Evolutionary conservation across 345 rosid species (phyloP), one percentile per base, ranked within the genome.

Genomic region (Lenwebbia sp.): DNA sequence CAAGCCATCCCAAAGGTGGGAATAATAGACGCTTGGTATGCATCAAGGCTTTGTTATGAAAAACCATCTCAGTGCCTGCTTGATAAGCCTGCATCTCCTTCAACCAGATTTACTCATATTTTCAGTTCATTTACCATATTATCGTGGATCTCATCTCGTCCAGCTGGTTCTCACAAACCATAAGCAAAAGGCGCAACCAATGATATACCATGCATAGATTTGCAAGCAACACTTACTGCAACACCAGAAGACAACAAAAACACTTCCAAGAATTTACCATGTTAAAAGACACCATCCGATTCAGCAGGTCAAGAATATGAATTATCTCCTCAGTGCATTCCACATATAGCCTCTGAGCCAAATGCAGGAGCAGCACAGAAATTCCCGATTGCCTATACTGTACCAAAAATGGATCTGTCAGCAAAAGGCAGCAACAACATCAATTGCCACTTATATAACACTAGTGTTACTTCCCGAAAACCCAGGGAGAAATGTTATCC

Each of bases 201-300:
- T 19, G 25, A 70, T 2, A 70, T 19, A 40, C 37, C 78, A 37
- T 44, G 47, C 47, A 33, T 40, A 4, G 78, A 70, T 47, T 70
- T 70, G 47, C 78, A 70, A 70, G 78, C 78, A 33, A 33, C 44
- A 33, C 44, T 70, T 4, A 10, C 47, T 70, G 47, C 78, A 70
- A 70, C 78, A 33, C 78, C 78, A 70, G 78, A 70, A 54, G 54
- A 58, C 33, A 6, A 33, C 13, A 54, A 82, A 75, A 86, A 54
- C 53, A 86, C 55, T n/a, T 78, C 3, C 7, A 28, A 70, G 58
- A 54, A 86, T 83, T 91, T 92, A 97, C 99, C 97, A 28, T 88
- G 92, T 92, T 94, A 88, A 87, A 96, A 84, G 96, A 94, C 86
- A 95, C 94, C 95, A 97, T 92, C 84, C 94, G 93, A 88, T 89